phyloP scores from a whole-genome alignment of 306 rosid species.

The Purshia tridentata region DNA sequence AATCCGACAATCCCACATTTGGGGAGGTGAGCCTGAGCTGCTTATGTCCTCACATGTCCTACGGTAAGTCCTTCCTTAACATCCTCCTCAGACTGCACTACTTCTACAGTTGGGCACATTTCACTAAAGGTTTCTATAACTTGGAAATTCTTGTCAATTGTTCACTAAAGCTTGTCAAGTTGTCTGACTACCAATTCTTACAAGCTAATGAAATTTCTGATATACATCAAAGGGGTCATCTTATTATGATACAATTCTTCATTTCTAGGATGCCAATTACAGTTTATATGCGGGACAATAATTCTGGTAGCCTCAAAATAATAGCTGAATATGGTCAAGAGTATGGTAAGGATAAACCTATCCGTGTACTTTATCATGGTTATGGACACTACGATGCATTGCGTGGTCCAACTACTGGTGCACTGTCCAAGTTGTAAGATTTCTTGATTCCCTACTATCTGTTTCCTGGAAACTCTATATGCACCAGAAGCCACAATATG shows the following conservation, averaged over 20 bases:
- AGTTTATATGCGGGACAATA: constrained; percentile 61
- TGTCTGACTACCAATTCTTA: neutral
- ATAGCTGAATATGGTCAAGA: constrained; percentile 85
- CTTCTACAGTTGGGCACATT: too few species aligned
- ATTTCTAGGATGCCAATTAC: constrained; percentile 83
- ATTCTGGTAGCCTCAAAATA: constrained; percentile 38
- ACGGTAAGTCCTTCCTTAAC: constrained; percentile 38
- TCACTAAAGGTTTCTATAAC: neutral
- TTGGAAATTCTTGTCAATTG: neutral
- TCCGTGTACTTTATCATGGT: constrained; percentile 65
- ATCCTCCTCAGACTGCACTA: neutral
- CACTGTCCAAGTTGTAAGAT: constrained; percentile 25
- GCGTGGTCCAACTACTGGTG: constrained; percentile 13
- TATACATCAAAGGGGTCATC: neutral
- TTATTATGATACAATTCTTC: neutral
- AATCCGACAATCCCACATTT: constrained; percentile 65
- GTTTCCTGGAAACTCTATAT: constrained; percentile 2
- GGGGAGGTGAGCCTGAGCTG: constrained; percentile 97
- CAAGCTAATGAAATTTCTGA: neutral
- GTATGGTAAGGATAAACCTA: constrained; percentile 64
- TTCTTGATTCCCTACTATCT: neutral
- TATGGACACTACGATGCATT: constrained; percentile 81
- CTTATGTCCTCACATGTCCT: constrained; percentile 81
- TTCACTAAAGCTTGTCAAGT: neutral
- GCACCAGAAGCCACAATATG: neutral